Evolutionary conservation across 352 stramenopile species (phyloP).

Genomic region (Globisporangium splendens): DNA sequence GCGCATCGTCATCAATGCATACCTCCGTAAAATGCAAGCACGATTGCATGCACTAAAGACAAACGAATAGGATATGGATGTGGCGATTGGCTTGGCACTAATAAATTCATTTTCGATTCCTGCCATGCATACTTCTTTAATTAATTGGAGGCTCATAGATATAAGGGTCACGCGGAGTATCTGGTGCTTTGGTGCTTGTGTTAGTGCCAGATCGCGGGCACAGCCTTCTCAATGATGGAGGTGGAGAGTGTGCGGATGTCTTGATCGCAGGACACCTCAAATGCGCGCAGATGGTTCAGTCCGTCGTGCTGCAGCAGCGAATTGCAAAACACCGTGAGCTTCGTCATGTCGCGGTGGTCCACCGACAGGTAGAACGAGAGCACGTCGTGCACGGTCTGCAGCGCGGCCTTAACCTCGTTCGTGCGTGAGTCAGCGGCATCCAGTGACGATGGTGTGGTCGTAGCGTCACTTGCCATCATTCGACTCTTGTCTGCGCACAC

Average conservation of each 20-base stretch:
- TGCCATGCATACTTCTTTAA: background rate
- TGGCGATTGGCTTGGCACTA: too few relatives aligned
- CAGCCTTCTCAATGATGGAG: slow-evolving; percentile 79
- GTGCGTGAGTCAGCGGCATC: slow-evolving; percentile 5
- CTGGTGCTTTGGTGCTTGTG: background rate
- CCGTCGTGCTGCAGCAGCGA: slow-evolving; percentile 71
- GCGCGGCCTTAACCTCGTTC: slow-evolving; percentile 41
- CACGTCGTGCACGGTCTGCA: slow-evolving; percentile 68
- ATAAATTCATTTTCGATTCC: too few relatives aligned
- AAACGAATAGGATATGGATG: background rate
- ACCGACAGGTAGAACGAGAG: slow-evolving; percentile 65
- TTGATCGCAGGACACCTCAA: slow-evolving; percentile 46
- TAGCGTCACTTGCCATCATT: background rate
- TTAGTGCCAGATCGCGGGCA: slow-evolving; percentile 79
- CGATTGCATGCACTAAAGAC: slow-evolving; percentile 7
- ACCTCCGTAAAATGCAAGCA: slow-evolving; percentile 27
- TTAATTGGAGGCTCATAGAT: background rate
- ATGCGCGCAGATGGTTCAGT: slow-evolving; percentile 55
- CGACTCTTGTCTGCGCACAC: slow-evolving; percentile 14
- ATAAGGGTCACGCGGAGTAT: too few relatives aligned
- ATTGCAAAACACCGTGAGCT: slow-evolving; percentile 83
- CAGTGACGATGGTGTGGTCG: slow-evolving; percentile 8
- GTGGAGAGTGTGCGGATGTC: slow-evolving; percentile 58
- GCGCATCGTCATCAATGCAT: slow-evolving; percentile 28
- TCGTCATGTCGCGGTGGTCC: slow-evolving; percentile 73